Conservation (phyloP, 2,329 filamentous ascomycete genomes). For the Magnaporthiopsis rhizophila region DNA sequence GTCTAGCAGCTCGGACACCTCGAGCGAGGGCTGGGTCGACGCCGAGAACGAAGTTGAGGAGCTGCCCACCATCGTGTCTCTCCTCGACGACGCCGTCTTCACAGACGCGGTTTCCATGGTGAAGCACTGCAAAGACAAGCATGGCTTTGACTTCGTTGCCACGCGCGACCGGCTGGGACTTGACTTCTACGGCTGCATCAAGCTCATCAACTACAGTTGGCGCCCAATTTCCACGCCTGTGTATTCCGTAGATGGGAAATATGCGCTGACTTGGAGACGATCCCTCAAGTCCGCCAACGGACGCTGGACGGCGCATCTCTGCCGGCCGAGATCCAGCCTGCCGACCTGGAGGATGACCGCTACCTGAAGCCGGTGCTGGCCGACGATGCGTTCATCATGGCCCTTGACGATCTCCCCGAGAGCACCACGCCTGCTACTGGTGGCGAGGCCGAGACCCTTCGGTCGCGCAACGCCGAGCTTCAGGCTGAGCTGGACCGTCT, state of each 20-base stretch:
- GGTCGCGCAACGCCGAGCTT: constrained; percentile 45
- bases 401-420: constrained; percentile 67
- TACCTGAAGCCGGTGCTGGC: constrained; percentile 79
- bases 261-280: constrained; percentile 3
- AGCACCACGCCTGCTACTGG: constrained; percentile 21
- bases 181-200: constrained; percentile 67
- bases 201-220: constrained; percentile 62
- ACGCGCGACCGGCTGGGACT: constrained; percentile 49
- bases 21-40: constrained; percentile 26
- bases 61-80: constrained; percentile 52
- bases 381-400: constrained; percentile 84
- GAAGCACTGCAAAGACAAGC: constrained; percentile 56
- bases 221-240: background rate
- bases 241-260: background rate
- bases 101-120: constrained; percentile 58
- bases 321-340: constrained; percentile 50
- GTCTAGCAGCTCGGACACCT: constrained; percentile 26
- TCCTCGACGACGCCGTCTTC: constrained; percentile 62
- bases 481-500: constrained; percentile 54
- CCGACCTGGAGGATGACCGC: constrained; percentile 65
- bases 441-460: constrained; percentile 26
- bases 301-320: constrained; percentile 36
- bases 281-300: constrained; percentile 35
- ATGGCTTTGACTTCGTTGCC: constrained; percentile 59
- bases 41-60: constrained; percentile 48